Conservation (phyloP, 2,329 filamentous ascomycete species). For the Fusarium udum region DNA sequence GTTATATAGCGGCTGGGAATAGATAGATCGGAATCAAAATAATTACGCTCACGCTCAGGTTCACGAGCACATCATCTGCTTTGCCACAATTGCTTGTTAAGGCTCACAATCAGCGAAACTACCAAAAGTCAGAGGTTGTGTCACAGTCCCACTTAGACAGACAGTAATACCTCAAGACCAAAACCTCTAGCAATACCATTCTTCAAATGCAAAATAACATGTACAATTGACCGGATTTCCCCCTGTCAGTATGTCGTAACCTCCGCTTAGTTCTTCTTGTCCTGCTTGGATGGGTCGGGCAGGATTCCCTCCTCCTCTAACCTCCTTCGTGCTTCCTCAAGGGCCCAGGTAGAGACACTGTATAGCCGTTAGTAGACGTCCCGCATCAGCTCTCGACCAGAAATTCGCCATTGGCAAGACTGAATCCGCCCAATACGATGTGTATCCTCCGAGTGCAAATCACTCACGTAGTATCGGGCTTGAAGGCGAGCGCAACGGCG, state of each 20-base stretch:
- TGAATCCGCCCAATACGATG: background rate
- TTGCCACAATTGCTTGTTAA: slow-evolving; percentile 27
- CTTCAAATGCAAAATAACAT: slow-evolving; percentile 36
- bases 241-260: slow-evolving; percentile 22
- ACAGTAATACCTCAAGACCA: slow-evolving; percentile 20
- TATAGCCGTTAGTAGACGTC: slow-evolving; percentile 40
- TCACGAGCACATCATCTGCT: slow-evolving; percentile 7
- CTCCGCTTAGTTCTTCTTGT: slow-evolving; percentile 60
- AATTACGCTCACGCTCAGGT: slow-evolving; percentile 22
- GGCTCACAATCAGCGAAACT: slow-evolving; percentile 24
- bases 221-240: slow-evolving; percentile 31
- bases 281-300: slow-evolving; percentile 73
- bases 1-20: slow-evolving; percentile 30
- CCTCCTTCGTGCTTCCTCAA: slow-evolving; percentile 94
- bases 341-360: slow-evolving; percentile 99
- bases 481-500: slow-evolving; percentile 88
- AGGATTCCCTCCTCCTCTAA: slow-evolving; percentile 96
- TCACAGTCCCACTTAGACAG: slow-evolving; percentile 23
- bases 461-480: slow-evolving; percentile 98
- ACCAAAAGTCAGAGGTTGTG: slow-evolving; percentile 1
- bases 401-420: background rate
- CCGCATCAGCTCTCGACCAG: slow-evolving; percentile 15
- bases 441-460: slow-evolving; percentile 5
- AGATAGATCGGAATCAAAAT: slow-evolving; percentile 25
- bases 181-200: slow-evolving; percentile 45